Percentiles rank a stretch among this genome's conserved stretches.
Conservation (phyloP, 768 basidiomycete species). For the Russula earlei region DNA sequence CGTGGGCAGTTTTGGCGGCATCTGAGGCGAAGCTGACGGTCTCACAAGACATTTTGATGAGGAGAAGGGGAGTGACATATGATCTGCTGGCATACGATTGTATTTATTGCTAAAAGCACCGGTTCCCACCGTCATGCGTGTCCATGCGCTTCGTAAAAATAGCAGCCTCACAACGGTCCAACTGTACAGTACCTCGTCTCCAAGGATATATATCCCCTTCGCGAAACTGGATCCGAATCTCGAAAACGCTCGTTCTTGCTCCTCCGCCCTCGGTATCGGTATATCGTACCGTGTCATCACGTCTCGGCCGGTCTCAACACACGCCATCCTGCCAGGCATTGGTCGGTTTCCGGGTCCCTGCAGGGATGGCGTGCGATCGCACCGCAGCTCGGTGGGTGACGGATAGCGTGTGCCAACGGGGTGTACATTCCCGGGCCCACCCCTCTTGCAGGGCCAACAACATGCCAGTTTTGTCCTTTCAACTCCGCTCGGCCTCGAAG, state of each 20-base stretch:
- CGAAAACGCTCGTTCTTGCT: too few species aligned
- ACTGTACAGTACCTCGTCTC: neutral
- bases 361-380: too few species aligned
- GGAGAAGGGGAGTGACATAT: too few species aligned
- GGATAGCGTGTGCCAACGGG: neutral
- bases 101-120: too few species aligned
- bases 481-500: neutral
- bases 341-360: neutral
- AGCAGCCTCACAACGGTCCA: too few species aligned
- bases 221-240: too few species aligned
- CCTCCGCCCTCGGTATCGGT: too few species aligned
- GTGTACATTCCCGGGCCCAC: neutral
- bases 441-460: neutral
- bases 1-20: slow-evolving; percentile 15
- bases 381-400: neutral
- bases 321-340: neutral
- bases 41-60: slow-evolving; percentile 5
- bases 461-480: neutral
- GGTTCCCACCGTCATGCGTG: neutral
- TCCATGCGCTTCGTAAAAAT: neutral
- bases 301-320: too few species aligned
- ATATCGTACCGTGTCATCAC: too few species aligned
- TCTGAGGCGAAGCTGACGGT: neutral
- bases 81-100: too few species aligned
- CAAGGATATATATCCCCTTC: neutral